These are phyloP conservation scores for Paramecium biaurelia DNA, from an alignment of 73 alveolate species.

Conservation along the genomic window DNA sequence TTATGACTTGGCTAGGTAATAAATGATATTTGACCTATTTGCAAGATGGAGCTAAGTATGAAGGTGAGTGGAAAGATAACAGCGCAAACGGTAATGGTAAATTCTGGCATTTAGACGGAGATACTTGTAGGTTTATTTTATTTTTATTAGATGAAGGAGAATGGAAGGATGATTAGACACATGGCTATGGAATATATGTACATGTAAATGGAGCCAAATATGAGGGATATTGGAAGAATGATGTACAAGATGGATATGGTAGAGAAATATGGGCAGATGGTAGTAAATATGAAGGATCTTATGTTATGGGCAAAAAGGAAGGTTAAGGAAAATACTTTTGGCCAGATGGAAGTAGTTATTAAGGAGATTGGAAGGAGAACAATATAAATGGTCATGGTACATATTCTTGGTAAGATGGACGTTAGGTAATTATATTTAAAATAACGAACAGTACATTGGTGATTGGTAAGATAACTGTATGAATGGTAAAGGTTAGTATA, in stretches of 20 bases:
- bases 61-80: constrained; percentile 76
- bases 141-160: constrained; percentile 70
- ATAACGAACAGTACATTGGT: constrained; percentile 73
- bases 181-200: constrained; percentile 74
- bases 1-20: constrained; percentile 56
- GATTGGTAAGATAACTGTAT: constrained; percentile 74
- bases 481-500: constrained; percentile 85
- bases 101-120: constrained; percentile 81
- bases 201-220: constrained; percentile 78
- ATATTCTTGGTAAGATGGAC: constrained; percentile 68
- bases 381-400: constrained; percentile 69
- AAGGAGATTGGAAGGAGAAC: constrained; percentile 83
- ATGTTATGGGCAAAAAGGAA: constrained; percentile 65
- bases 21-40: neutral
- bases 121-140: constrained; percentile 59
- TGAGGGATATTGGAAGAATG: constrained; percentile 81
- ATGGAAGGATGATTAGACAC: constrained; percentile 71
- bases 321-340: constrained; percentile 76
- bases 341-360: constrained; percentile 80
- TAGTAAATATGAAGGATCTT: constrained; percentile 67
- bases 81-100: constrained; percentile 85
- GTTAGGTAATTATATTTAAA: neutral
- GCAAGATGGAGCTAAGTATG: constrained; percentile 66
- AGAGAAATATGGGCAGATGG: constrained; percentile 75
- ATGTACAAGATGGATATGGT: constrained; percentile 79